phyloP scores from a whole-genome alignment of 495 filamentous ascomycete genomes.

The Podospora australis region DNA sequence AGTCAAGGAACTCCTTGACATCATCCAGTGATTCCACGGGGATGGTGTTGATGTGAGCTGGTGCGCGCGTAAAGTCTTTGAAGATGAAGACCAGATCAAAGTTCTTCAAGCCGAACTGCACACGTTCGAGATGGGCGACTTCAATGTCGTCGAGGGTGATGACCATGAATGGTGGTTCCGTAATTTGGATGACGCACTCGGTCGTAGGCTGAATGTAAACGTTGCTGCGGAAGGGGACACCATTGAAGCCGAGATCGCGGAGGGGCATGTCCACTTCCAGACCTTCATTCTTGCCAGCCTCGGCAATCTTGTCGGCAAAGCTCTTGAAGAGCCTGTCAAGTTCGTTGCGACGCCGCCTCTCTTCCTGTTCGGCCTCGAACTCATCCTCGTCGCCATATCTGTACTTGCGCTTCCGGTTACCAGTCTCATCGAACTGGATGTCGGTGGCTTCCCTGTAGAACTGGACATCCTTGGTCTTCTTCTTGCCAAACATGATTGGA shows the following conservation, averaged over 20 bases:
- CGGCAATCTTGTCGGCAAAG: constrained; percentile 95
- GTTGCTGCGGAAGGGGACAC: constrained; percentile 90
- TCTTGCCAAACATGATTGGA: constrained; percentile 93
- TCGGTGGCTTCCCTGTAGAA: constrained; percentile 98
- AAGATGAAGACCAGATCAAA: constrained; percentile 98
- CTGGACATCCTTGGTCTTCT: constrained; percentile 95
- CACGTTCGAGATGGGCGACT: constrained; percentile 90
- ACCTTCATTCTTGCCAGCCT: constrained; percentile 75
- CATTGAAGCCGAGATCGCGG: constrained; percentile 92
- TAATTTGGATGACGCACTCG: constrained; percentile 95
- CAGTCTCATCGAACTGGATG: constrained; percentile 98
- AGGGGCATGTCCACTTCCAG: constrained; percentile 94
- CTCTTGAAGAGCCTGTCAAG: constrained; percentile 92
- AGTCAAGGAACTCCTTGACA: constrained; percentile 97
- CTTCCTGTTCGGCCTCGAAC: constrained; percentile 97
- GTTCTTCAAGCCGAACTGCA: constrained; percentile 98
- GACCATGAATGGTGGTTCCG: constrained; percentile 93
- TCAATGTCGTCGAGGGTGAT: constrained; percentile 94
- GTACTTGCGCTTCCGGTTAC: constrained; percentile 94
- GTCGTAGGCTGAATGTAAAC: constrained; percentile 94
- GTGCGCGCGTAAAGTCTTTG: constrained; percentile 85
- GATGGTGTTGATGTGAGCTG: constrained; percentile 95
- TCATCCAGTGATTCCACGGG: constrained; percentile 90
- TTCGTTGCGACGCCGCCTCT: constrained; percentile 79
- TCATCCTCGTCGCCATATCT: constrained; percentile 99